These are phyloP conservation scores for Asterophora lycoperdoides DNA, from an alignment of 768 basidiomycete genomes.

Conservation along the genomic window DNA sequence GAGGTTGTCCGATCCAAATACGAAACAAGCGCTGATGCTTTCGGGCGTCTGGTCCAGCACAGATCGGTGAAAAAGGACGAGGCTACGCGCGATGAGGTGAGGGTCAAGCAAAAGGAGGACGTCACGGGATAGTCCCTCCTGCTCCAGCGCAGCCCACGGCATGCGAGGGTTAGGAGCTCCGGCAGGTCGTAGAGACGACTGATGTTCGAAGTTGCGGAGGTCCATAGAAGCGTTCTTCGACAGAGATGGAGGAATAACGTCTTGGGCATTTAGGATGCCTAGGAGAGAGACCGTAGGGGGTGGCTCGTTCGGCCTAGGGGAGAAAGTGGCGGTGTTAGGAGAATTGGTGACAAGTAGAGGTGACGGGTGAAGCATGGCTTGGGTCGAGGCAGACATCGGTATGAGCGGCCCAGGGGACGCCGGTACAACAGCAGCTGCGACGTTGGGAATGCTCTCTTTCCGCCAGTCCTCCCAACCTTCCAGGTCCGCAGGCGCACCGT, in stretches of 20 bases:
- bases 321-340: conserved; percentile 47
- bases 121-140: conserved; percentile 66
- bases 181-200: conserved; percentile 20
- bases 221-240: conserved; percentile 23
- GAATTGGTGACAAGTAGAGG: conserved; percentile 42
- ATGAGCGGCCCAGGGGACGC: conserved; percentile 25
- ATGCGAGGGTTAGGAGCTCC: conserved; percentile 19
- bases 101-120: conserved; percentile 62
- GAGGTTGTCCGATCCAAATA: conserved; percentile 30
- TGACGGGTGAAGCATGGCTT: conserved; percentile 44
- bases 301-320: conserved; percentile 46
- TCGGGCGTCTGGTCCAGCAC: conserved; percentile 49
- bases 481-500: conserved; percentile 48
- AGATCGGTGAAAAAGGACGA: conserved; percentile 57
- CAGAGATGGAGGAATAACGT: conserved; percentile 15
- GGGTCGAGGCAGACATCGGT: conserved; percentile 43
- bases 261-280: conserved; percentile 34
- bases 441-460: conserved; percentile 45
- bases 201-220: conserved; percentile 24
- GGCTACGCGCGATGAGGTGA: conserved; percentile 55
- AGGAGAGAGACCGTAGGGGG: conserved; percentile 39
- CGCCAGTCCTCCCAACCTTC: conserved; percentile 57
- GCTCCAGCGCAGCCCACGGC: conserved; percentile 51
- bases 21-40: conserved; percentile 44
- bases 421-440: conserved; percentile 25